Conservation (phyloP, 495 filamentous ascomycete species). For the Aspergillus leporis region DNA sequence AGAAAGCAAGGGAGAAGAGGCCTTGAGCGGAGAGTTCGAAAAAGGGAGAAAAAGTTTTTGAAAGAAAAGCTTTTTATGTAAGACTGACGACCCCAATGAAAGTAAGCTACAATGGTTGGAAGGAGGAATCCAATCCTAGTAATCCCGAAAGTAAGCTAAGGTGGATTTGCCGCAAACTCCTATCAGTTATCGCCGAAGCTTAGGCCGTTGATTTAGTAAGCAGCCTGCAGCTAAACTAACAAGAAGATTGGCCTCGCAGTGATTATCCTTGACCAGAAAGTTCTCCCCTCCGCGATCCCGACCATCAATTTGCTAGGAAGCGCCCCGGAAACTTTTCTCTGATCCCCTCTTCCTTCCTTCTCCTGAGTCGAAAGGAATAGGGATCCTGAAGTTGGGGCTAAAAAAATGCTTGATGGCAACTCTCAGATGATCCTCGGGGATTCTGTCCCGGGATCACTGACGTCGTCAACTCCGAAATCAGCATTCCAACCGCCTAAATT, state of each 20-base stretch:
- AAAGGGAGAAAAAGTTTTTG: neutral
- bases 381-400: constrained; percentile 11
- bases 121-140: neutral
- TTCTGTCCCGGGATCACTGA: constrained; percentile 29
- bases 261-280: neutral
- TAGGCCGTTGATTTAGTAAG: constrained; percentile 9
- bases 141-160: neutral
- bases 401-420: constrained; percentile 48
- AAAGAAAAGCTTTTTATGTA: neutral
- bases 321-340: neutral
- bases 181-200: constrained; percentile 7
- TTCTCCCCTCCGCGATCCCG: constrained; percentile 1
- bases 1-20: too few species aligned
- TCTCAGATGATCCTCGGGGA: constrained; percentile 45
- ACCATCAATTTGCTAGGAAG: neutral
- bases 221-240: constrained; percentile 8
- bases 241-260: neutral
- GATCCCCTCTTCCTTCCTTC: constrained; percentile 2
- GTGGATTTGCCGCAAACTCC: neutral
- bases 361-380: constrained; percentile 1
- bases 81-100: too few species aligned
- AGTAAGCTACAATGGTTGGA: neutral
- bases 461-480: constrained; percentile 31
- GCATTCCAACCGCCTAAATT: constrained; percentile 31
- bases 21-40: neutral